phyloP scores from a whole-genome alignment of 305 asterid genomes.

The Stenogyne calaminthoides region DNA sequence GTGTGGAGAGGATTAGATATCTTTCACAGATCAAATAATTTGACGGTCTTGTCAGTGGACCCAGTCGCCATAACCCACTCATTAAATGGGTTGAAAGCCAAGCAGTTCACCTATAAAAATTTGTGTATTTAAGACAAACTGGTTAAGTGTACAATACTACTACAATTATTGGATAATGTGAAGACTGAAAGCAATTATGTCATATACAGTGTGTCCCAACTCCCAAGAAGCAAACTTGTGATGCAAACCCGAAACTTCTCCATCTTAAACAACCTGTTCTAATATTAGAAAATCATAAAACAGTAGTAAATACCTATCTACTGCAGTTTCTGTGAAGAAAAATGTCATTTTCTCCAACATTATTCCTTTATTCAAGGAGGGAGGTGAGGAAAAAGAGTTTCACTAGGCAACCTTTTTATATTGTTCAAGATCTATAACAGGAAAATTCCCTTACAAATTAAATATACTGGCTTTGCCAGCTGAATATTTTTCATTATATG shows the following conservation, averaged over 20 bases:
- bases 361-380: slow-evolving; percentile 6
- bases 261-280: neutral
- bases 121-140: neutral
- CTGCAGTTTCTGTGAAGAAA: neutral
- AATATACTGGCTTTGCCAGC: neutral
- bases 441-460: neutral
- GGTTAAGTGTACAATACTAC: neutral
- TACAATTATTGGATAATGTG: neutral
- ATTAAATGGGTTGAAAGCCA: slow-evolving; percentile 88
- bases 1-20: slow-evolving; percentile 68
- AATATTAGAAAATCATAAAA: slow-evolving; percentile 8
- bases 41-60: slow-evolving; percentile 86
- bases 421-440: neutral
- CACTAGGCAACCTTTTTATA: neutral
- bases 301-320: slow-evolving; percentile 1
- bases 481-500: neutral
- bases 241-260: neutral
- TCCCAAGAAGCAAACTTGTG: neutral
- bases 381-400: neutral
- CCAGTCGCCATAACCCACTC: slow-evolving; percentile 95
- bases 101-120: slow-evolving; percentile 67
- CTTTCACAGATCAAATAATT: slow-evolving; percentile 81
- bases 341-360: neutral
- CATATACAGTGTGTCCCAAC: neutral
- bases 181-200: slow-evolving; percentile 9